Evolutionary conservation across 164 flowering plant species (phyloP), one percentile per base, ranked within the genome.

Genomic region (Saururus chinensis): DNA sequence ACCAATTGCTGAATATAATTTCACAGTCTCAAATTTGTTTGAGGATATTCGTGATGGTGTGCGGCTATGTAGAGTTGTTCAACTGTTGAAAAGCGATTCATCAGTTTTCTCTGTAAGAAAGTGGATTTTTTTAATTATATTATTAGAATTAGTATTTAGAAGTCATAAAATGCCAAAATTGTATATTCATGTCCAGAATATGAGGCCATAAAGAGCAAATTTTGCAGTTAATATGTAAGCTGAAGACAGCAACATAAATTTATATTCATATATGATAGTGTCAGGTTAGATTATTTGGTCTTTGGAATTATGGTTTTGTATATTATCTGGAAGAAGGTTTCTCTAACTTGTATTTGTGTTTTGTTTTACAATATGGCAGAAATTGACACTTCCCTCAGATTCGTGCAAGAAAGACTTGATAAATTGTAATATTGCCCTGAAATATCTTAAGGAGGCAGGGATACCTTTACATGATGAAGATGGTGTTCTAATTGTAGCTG

Each of bases 41-140:
- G 78, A 76, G 25, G 97, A 95, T 74, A 81, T 95, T 40, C 89
- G 77, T 71, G 97, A 95, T 80, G 99, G 99, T 13, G 76, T 88
- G 42, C 81, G 87, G 59, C 85, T 95, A 19, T 85, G 92, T 68
- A 85, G 99, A 82, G 86, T 82, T 57, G 76, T 84, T 65, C 89
- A 88, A 54, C 82, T 93, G 59, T 77, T 93, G 74, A 79, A 65
- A 65, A 75, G 75, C 62, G 89, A 90, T 60, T 65, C 86, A 16
- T 90, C 97, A 19, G 82, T 91, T 71, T 83, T 95, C 51, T 62
- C 56, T 89, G 99, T 95, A 69, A 60, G 81, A 42, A n/a, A 1
- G 21, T 55, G 37, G 30, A 55, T 55, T 23, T 55, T 53, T n/a
- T 6, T 24, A 10, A 24, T 24, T 30, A 12, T 45, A 45, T 8